Percentiles rank a stretch among this genome's conserved stretches.
These are phyloP conservation scores for Fusarium sp. DNA, from an alignment of 2,329 filamentous ascomycete species.

Conservation along the genomic window DNA sequence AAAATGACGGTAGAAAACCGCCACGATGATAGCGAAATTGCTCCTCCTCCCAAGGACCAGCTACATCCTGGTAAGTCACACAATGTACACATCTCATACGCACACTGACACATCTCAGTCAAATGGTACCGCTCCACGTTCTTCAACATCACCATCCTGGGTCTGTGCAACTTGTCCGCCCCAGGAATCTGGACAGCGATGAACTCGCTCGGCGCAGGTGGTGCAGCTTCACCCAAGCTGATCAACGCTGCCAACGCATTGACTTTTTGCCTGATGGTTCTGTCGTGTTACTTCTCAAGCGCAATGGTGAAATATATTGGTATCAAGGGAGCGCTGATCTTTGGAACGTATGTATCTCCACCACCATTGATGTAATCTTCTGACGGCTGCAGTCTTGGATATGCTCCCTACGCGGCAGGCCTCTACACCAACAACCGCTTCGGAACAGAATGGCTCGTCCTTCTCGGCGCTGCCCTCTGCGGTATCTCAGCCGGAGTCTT, in stretches of 20 bases:
- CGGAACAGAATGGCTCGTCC: constrained; percentile 75
- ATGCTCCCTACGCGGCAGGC: constrained; percentile 77
- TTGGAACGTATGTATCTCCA: constrained; percentile 68
- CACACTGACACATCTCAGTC: constrained; percentile 54
- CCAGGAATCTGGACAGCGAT: constrained; percentile 81
- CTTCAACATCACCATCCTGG: constrained; percentile 79
- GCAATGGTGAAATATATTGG: constrained; percentile 75
- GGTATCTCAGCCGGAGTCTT: constrained; percentile 79
- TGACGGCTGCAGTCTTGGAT: constrained; percentile 65
- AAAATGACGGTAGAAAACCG: constrained; percentile 38
- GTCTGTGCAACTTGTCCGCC: constrained; percentile 77
- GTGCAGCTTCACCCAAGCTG: constrained; percentile 72
- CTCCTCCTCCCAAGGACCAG: constrained; percentile 50
- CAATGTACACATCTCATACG: no score
- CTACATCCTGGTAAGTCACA: constrained; percentile 47
- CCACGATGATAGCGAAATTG: constrained; percentile 40
- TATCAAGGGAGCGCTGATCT: constrained; percentile 77
- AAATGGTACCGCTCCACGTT: constrained; percentile 80
- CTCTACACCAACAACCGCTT: constrained; percentile 80
- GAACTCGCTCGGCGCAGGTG: constrained; percentile 80
- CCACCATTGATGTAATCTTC: not conserved
- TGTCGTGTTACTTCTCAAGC: constrained; percentile 76
- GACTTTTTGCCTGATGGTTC: constrained; percentile 79
- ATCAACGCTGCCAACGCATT: constrained; percentile 79
- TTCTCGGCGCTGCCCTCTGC: constrained; percentile 76